Percentiles rank a stretch among this genome's conserved stretches.
Conservation (phyloP, 2,329 filamentous ascomycete species). For the Ophiostoma pallidulum region DNA sequence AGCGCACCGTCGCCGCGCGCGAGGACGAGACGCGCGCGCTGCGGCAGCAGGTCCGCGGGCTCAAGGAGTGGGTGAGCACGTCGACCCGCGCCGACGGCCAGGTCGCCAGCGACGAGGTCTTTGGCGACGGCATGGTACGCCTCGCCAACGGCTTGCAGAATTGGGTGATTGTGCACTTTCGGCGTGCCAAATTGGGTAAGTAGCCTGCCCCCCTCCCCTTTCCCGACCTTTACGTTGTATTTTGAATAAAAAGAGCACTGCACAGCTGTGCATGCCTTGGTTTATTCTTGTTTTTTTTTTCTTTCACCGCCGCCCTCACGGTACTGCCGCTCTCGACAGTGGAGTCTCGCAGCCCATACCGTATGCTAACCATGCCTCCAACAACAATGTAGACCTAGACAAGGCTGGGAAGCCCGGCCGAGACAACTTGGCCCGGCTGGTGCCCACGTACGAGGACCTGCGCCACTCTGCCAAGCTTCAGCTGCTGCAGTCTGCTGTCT, state of each 20-base stretch:
- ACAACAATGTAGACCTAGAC: conserved; percentile 32
- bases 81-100: conserved; percentile 55
- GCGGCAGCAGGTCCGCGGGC: conserved; percentile 50
- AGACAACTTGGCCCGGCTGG: conserved; percentile 36
- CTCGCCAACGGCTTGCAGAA: conserved; percentile 62
- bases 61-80: conserved; percentile 64
- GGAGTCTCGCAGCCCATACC: too few species aligned
- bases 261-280: too few species aligned
- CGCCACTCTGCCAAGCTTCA: conserved; percentile 47
- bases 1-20: conserved; percentile 35
- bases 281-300: not conserved
- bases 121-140: conserved; percentile 51
- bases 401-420: conserved; percentile 32
- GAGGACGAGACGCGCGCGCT: conserved; percentile 49
- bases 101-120: conserved; percentile 56
- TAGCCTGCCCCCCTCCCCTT: too few species aligned
- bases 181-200: conserved; percentile 48
- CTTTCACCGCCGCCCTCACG: too few species aligned
- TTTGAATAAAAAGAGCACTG: too few species aligned
- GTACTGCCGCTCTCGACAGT: too few species aligned
- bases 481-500: conserved; percentile 53
- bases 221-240: too few species aligned
- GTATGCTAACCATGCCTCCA: not conserved
- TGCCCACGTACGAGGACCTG: conserved; percentile 50
- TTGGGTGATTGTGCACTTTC: conserved; percentile 63